phyloP scores from a whole-genome alignment of 2,329 filamentous ascomycete species.

The Bipolaris cookei region DNA sequence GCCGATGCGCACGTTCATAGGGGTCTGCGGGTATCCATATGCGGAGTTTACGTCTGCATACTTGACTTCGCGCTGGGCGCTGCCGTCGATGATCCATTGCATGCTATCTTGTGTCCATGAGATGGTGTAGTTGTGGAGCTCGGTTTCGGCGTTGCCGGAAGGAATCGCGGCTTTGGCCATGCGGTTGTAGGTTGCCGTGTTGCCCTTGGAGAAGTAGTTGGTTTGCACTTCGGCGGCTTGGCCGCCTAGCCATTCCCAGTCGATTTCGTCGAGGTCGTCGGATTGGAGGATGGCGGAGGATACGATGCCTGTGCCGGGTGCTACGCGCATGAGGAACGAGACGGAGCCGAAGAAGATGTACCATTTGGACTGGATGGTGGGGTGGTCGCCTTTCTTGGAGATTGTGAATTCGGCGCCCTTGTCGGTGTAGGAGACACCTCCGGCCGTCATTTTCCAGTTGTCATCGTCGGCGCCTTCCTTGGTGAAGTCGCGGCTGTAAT shows the following conservation, averaged over 20 bases:
- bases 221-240: constrained; percentile 68
- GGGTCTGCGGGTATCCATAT: constrained; percentile 73
- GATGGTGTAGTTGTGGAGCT: constrained; percentile 69
- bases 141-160: constrained; percentile 55
- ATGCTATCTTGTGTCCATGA: constrained; percentile 70
- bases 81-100: constrained; percentile 72
- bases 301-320: constrained; percentile 76
- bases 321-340: constrained; percentile 78
- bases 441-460: constrained; percentile 46
- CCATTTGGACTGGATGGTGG: constrained; percentile 76
- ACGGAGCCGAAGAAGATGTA: constrained; percentile 87
- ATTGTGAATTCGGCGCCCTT: constrained; percentile 59
- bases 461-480: constrained; percentile 30
- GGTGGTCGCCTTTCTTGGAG: constrained; percentile 56
- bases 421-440: constrained; percentile 51
- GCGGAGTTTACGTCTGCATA: constrained; percentile 61
- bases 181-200: constrained; percentile 70
- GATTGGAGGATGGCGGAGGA: constrained; percentile 83
- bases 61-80: constrained; percentile 65
- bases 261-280: constrained; percentile 84
- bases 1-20: constrained; percentile 62
- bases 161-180: constrained; percentile 63
- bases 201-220: constrained; percentile 68
- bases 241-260: constrained; percentile 80
- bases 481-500: constrained; percentile 51